Base-by-base conservation (phyloP, 192 early-diverging fungal genomes). In the Entomortierella beljakovae region DNA sequence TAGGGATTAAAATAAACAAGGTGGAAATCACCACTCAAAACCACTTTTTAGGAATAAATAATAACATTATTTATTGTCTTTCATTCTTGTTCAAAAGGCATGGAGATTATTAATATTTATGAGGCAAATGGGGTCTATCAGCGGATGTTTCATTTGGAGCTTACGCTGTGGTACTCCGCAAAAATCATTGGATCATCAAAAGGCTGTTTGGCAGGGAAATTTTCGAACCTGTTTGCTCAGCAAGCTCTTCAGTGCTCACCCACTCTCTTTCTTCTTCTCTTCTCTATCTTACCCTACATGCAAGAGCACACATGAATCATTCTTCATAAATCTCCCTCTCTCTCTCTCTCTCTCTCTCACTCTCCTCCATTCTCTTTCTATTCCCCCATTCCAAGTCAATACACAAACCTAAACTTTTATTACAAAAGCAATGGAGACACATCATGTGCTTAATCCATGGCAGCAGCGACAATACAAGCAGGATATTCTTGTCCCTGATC, bases 381-480 rank as follows among this genome's bases (percentile, higher is more conserved):
- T 29, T 25, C 18, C 9, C 56, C 9, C 18, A 4, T 13, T 40
- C 37, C 13, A 40, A 40, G 6, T 40, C 6, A 40, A 40, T 40
- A 40, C 13, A 6, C 6, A 9, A 9, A 40, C 13, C 13, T 9
- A 40, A 40, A 40, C 37, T 40, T 40, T 40, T 40, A 11, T 13
- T 2, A 18, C 26, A 57, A 57, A 55, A 34, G 31, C 50, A 16
- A 74, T 74, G 71, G 66, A 79, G 48, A 46, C 67, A 31, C 74
- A 77, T 37, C 66, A 69, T 55, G 75, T 64, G 46, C 35, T 55
- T 35, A 79, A 70, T 48, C 75, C 75, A 0, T 79, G 75, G 75
- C 60, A 52, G 55, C 75, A 58, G 53, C 53, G 33, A 16, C 35
- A 34, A 9, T 29, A 61, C 0, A 60, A 70, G 28, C 51, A 62